A percentile compares a stretch with the other conserved stretches of the same genome.
Conservation (phyloP, 345 rosid genomes). For the Salix viminalis region DNA sequence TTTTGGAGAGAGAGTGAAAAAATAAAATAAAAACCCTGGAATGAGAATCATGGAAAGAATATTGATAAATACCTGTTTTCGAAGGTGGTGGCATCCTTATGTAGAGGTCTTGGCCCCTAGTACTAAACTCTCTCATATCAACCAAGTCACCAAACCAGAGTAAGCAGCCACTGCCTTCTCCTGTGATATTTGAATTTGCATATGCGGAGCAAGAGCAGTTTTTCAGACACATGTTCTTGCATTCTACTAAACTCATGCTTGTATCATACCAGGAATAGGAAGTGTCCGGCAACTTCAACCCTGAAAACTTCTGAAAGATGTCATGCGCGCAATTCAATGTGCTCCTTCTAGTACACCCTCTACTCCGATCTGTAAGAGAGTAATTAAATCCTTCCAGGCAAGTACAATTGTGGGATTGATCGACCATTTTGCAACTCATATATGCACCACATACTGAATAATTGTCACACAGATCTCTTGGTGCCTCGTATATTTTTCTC, state of each 20-base stretch:
- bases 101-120: too few species aligned
- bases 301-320: neutral
- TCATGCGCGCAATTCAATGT: neutral
- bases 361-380: neutral
- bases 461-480: slow-evolving; percentile 16
- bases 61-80: neutral
- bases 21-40: too few species aligned
- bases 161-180: too few species aligned
- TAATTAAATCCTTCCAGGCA: slow-evolving; percentile 23
- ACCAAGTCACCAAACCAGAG: too few species aligned
- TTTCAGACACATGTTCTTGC: neutral
- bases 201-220: slow-evolving; percentile 10
- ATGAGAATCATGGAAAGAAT: too few species aligned
- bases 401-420: neutral
- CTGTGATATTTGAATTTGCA: neutral
- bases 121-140: too few species aligned
- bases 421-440: neutral
- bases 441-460: slow-evolving; percentile 17
- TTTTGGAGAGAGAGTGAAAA: too few species aligned
- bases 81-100: slow-evolving; percentile 1
- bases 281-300: slow-evolving; percentile 10
- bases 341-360: slow-evolving; percentile 8
- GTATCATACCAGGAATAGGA: neutral
- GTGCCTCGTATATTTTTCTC: neutral
- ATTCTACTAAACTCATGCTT: neutral